phyloP scores from a whole-genome alignment of 2,329 filamentous ascomycete genomes.

The Xylariaceae sp. region DNA sequence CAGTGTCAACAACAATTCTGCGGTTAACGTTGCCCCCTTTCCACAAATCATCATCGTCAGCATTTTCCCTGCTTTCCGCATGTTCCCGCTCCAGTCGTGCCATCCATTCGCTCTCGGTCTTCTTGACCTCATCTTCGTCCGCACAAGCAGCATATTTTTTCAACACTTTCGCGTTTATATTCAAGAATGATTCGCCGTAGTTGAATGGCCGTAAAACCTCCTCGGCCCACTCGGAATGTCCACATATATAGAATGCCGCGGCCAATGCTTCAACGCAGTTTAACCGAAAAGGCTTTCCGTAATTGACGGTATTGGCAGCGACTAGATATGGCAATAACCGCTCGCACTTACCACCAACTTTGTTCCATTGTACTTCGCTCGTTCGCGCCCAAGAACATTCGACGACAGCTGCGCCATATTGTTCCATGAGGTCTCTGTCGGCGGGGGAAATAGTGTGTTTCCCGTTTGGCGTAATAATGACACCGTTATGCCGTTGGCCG shows the following conservation, averaged over 20 bases:
- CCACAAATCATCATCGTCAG: constrained; percentile 77
- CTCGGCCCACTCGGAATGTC: constrained; percentile 87
- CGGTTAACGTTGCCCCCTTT: constrained; percentile 87
- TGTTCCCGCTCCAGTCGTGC: constrained; percentile 89
- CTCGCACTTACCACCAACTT: constrained; percentile 93
- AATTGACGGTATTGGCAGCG: constrained; percentile 95
- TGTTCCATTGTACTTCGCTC: constrained; percentile 84
- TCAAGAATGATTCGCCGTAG: constrained; percentile 85
- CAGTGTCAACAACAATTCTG: constrained; percentile 52
- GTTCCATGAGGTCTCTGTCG: constrained; percentile 79
- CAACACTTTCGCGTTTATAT: constrained; percentile 84
- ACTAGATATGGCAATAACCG: constrained; percentile 91
- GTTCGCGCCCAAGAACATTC: constrained; percentile 97
- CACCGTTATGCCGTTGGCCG: constrained; percentile 87
- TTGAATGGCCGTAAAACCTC: constrained; percentile 81
- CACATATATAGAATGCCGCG: constrained; percentile 90
- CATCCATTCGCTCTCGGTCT: constrained; percentile 85
- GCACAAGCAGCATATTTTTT: constrained; percentile 83
- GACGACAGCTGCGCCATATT: constrained; percentile 91
- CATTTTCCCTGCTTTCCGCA: constrained; percentile 71
- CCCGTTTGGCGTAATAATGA: constrained; percentile 94
- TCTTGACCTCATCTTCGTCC: constrained; percentile 81
- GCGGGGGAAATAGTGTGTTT: constrained; percentile 83
- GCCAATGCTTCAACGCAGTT: constrained; percentile 96
- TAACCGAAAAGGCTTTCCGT: constrained; percentile 90